These are phyloP conservation scores for Cladorrhinum sp. DNA, from an alignment of 2,329 filamentous ascomycete genomes.

Conservation along the genomic window DNA sequence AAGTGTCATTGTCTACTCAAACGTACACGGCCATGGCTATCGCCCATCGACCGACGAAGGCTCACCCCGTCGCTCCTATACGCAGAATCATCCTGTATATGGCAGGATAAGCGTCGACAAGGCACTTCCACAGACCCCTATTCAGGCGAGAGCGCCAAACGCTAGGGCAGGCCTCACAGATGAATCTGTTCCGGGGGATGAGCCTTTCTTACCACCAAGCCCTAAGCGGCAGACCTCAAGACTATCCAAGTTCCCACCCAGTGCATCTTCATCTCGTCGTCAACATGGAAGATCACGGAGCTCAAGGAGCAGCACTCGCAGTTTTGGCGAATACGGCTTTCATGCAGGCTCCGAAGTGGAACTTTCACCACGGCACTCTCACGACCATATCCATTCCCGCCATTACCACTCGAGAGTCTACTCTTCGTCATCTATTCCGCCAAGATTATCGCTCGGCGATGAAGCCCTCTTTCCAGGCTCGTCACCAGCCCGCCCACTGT, in stretches of 20 bases:
- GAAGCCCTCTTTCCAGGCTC: constrained; percentile 45
- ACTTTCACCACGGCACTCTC: constrained; percentile 37
- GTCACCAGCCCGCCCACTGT: constrained; percentile 45
- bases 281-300: constrained; percentile 44
- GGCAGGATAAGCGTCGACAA: constrained; percentile 35
- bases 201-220: constrained; percentile 51
- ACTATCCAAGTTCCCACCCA: constrained; percentile 48
- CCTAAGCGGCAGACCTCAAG: constrained; percentile 53
- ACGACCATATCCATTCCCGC: constrained; percentile 23
- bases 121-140: constrained; percentile 44
- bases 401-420: constrained; percentile 40
- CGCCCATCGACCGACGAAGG: constrained; percentile 30
- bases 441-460: constrained; percentile 46
- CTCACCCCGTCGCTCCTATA: constrained; percentile 23
- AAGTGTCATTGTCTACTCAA: constrained; percentile 52
- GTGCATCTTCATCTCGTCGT: constrained; percentile 33
- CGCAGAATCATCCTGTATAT: constrained; percentile 14
- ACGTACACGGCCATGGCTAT: constrained; percentile 28
- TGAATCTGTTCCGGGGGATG: constrained; percentile 57
- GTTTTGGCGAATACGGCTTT: constrained; percentile 36
- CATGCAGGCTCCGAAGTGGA: constrained; percentile 33
- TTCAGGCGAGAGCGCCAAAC: constrained; percentile 60
- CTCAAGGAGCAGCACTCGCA: constrained; percentile 45
- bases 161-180: constrained; percentile 61
- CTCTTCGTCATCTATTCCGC: constrained; percentile 43